Base-by-base conservation (phyloP, 2,329 filamentous ascomycete genomes). In the Tolypocladium album region DNA sequence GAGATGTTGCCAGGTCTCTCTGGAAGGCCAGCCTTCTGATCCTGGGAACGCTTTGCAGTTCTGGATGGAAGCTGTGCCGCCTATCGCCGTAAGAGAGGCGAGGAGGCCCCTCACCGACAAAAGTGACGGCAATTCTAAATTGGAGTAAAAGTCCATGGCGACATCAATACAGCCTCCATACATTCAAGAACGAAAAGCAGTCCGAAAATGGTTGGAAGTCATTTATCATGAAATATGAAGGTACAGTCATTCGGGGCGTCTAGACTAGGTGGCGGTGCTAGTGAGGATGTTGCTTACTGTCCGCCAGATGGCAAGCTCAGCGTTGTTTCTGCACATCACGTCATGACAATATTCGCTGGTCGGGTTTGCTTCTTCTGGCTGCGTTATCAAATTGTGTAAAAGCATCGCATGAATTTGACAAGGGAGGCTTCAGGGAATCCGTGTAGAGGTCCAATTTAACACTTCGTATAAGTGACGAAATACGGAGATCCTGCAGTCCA, bases 21-120 rank as follows among this genome's bases (percentile, higher is more conserved):
- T 61, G 0, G 74, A 75, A 0, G 82, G 82, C 82, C 82, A 84
- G 55, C 67, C 67, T 9, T 67, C 31, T 17, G 75, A 74, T 24
- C 73, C 75, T 1, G 79, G 80, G 55, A 75, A 78, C 2, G 78
- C 72, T 67, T 81, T 83, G 70, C 80, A 83, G 2, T 58, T 55
- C 8, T 52, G 47, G 4, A 27, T 6, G 1, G 24, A 52, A 6
- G 8, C 27, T 20, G 47, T 31, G 27, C 47, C 27, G 27, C 47
- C 47, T 11, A 52, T 34, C 7, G 47, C 27, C 8, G 47, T 52
- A 17, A 52, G 24, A 31, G 47, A 52, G 3, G 47, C 47, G 27
- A 52, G 27, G 7, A 52, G 47, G 47, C 47, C 47, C 15, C 27
- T 52, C 7, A 52, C 17, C 27, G 47, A 52, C 47, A 34, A 52